Conservation (phyloP, 768 basidiomycete genomes). For the Paxillus rubicundulus region DNA sequence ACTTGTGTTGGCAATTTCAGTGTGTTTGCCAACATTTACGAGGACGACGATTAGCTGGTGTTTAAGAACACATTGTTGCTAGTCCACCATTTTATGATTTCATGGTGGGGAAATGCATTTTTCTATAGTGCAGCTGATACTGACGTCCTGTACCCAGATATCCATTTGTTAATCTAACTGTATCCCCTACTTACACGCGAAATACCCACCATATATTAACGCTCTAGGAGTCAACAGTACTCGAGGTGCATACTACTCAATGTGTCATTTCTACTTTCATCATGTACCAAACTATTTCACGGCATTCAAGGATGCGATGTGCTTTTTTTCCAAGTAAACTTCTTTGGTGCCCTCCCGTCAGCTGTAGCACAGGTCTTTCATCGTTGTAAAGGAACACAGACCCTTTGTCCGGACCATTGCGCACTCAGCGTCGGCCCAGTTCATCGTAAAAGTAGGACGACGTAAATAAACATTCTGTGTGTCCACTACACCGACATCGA, state of each 20-base stretch:
- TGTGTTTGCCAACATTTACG: slow-evolving; percentile 25
- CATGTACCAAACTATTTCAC: not conserved
- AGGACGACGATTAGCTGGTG: slow-evolving; percentile 21
- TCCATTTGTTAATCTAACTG: not conserved
- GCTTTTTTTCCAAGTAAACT: too few species aligned
- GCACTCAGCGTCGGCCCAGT: too few species aligned
- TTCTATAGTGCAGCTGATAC: not conserved
- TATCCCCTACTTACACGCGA: not conserved
- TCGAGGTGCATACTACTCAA: not conserved
- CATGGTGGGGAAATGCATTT: slow-evolving; percentile 4
- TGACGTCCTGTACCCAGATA: slow-evolving; percentile 7
- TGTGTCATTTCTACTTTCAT: not conserved
- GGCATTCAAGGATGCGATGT: not conserved
- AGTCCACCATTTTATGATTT: not conserved
- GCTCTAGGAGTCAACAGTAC: not conserved
- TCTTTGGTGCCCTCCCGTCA: too few species aligned
- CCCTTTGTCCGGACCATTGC: not conserved
- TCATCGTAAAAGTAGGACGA: slow-evolving; percentile 24
- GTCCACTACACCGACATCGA: too few species aligned
- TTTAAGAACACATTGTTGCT: not conserved
- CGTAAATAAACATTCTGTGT: slow-evolving; percentile 39
- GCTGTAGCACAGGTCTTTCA: not conserved
- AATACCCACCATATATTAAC: not conserved
- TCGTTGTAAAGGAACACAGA: not conserved
- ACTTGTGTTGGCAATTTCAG: slow-evolving; percentile 32